Base-by-base conservation (phyloP, 2,329 filamentous ascomycete species). In the Lomentospora prolificans region DNA sequence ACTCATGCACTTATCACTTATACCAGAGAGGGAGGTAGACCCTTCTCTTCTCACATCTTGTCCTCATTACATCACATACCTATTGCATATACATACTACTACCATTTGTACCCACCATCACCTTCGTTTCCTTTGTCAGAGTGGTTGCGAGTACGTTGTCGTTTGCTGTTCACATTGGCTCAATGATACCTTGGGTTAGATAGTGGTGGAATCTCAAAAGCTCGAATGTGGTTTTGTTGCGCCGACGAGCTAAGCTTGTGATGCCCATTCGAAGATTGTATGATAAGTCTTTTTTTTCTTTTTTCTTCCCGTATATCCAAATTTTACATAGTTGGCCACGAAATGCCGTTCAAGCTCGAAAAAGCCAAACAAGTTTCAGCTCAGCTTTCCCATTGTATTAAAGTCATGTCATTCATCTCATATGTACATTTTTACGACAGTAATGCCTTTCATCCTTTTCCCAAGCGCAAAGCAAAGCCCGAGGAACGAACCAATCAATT, bases 161-260 rank as follows among this genome's bases (percentile, higher is more conserved):
- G n/a, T n/a, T n/a, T n/a, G n/a, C n/a, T n/a, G n/a, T n/a, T n/a
- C n/a, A n/a, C n/a, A n/a, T n/a, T n/a, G n/a, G n/a, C n/a, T n/a
- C n/a, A n/a, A n/a, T 54, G 52, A 54, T 54, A 54, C 52, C 52
- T 54, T 54, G 52, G 44, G 52, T 31, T 54, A 54, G 52, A 46
- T 28, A n/a, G 52, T 24, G 33, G 52, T 27, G 52, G 24, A 17
- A 54, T 22, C 9, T 51, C 25, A 39, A 46, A 12, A 25, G 22
- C 17, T 22, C 44, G 17, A 48, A 22, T 33, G 22, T 41, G 36
- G n/a, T 41, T 14, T 41, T 17, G n/a, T 17, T 41, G 19, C n/a
- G n/a, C 19, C 7, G 3, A 6, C 36, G 19, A 6, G n/a, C n/a
- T 41, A 41, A 14, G 19, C 12, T 39, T 19, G n/a, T 41, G n/a